phyloP scores from a whole-genome alignment of 768 basidiomycete species.

The Pleurotus giganteus region DNA sequence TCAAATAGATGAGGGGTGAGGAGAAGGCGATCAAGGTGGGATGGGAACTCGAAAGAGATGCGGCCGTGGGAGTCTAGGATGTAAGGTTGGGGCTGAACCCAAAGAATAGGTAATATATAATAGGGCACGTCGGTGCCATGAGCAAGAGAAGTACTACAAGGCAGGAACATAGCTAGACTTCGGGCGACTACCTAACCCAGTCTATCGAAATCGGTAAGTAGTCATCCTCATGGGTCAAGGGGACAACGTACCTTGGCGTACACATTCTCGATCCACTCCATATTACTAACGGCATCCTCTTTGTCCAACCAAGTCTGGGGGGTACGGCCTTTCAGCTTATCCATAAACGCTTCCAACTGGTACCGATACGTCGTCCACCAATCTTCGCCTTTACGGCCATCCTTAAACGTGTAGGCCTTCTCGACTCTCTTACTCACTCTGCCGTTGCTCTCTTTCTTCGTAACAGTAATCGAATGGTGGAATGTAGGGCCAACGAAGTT shows the following conservation, averaged over 20 bases:
- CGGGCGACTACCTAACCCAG: constrained; percentile 10
- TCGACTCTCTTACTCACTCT: constrained; percentile 30
- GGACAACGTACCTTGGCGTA: constrained; percentile 43
- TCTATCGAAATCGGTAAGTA: background rate
- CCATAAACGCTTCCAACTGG: constrained; percentile 65
- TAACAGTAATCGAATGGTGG: constrained; percentile 49
- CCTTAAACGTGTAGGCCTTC: constrained; percentile 41
- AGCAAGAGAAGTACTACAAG: no score
- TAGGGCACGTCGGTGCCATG: no score
- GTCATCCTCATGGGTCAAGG: background rate
- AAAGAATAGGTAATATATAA: no score
- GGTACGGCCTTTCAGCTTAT: constrained; percentile 48
- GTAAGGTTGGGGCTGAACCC: no score
- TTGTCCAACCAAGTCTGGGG: constrained; percentile 53
- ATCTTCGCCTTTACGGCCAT: constrained; percentile 45
- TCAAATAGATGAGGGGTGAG: no score
- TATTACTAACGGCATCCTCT: constrained; percentile 55
- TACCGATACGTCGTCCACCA: constrained; percentile 60
- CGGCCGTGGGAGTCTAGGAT: no score
- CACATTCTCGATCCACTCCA: constrained; percentile 56
- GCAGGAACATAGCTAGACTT: constrained; percentile 3
- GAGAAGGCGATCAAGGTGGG: no score
- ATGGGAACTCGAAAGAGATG: no score
- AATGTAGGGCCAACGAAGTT: constrained; percentile 45
- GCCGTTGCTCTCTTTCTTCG: constrained; percentile 21